phyloP scores from a whole-genome alignment of 371 early-diverging fungal species.

The Mucor indicus region DNA sequence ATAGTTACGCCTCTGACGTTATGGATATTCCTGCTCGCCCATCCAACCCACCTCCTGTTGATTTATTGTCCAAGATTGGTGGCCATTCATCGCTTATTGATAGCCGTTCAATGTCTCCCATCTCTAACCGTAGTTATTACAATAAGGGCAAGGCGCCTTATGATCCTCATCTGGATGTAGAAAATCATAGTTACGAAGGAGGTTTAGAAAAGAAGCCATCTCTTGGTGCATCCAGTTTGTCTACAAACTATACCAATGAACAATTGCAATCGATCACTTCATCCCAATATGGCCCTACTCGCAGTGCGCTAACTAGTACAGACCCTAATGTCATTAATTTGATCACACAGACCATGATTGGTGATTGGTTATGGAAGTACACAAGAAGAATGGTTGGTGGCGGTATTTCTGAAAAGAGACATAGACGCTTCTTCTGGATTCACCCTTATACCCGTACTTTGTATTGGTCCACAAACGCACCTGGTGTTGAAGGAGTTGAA shows the following conservation, averaged over 20 bases:
- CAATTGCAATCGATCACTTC: slow-evolving; percentile 14
- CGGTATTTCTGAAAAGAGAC: slow-evolving; percentile 58
- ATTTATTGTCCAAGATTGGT: slow-evolving; percentile 15
- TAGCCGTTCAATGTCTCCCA: slow-evolving; percentile 13
- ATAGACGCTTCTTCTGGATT: slow-evolving; percentile 74
- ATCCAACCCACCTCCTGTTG: slow-evolving; percentile 26
- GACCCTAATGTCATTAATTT: slow-evolving; percentile 37
- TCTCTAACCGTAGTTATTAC: slow-evolving; percentile 1
- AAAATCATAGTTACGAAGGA: neutral
- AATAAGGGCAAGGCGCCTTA: slow-evolving; percentile 10
- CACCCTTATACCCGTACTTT: slow-evolving; percentile 72
- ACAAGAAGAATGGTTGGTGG: slow-evolving; percentile 51
- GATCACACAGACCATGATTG: slow-evolving; percentile 78
- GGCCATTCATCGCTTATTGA: slow-evolving; percentile 7
- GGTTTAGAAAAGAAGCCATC: neutral
- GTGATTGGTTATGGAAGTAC: slow-evolving; percentile 70
- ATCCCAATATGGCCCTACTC: slow-evolving; percentile 10
- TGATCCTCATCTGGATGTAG: slow-evolving; percentile 5
- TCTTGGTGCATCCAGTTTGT: slow-evolving; percentile 17
- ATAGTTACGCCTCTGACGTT: slow-evolving; percentile 3
- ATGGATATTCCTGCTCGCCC: slow-evolving; percentile 23
- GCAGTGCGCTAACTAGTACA: slow-evolving; percentile 3
- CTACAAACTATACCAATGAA: slow-evolving; percentile 23
- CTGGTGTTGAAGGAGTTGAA: slow-evolving; percentile 68
- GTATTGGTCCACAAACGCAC: slow-evolving; percentile 68